phyloP scores from a whole-genome alignment of 192 early-diverging fungal species.

The Allomyces javanicus region DNA sequence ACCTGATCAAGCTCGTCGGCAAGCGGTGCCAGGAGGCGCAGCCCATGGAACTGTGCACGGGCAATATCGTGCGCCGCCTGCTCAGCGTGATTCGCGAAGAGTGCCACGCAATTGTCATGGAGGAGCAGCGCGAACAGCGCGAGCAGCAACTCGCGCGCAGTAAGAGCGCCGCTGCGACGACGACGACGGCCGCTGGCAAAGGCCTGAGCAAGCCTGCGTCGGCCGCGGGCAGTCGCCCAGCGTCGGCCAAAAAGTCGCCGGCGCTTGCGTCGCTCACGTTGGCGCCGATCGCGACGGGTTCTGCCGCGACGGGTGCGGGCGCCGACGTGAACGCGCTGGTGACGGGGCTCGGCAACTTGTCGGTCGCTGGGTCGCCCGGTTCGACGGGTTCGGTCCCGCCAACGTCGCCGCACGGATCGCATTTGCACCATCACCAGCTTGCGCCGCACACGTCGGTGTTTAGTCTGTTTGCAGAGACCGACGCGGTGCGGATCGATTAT shows the following conservation, averaged over 20 bases:
- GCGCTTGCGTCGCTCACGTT: not conserved
- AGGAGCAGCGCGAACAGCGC: slow-evolving; percentile 8
- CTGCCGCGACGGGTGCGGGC: not conserved
- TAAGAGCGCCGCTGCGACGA: slow-evolving; percentile 3
- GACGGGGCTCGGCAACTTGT: not conserved
- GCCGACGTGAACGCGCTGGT: not conserved
- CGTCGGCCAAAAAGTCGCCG: slow-evolving; percentile 7
- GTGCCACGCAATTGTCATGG: slow-evolving; percentile 15
- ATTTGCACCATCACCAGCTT: not conserved
- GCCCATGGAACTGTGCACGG: slow-evolving; percentile 66
- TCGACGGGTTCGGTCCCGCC: slow-evolving; percentile 1
- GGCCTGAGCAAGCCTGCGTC: slow-evolving; percentile 4
- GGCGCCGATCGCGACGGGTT: not conserved
- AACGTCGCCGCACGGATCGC: slow-evolving; percentile 6
- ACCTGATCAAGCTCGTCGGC: slow-evolving; percentile 47
- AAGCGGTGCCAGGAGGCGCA: slow-evolving; percentile 49
- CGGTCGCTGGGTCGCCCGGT: slow-evolving; percentile 5
- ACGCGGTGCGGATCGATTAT: slow-evolving; percentile 9
- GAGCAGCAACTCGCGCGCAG: slow-evolving; percentile 4
- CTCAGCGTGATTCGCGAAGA: slow-evolving; percentile 66
- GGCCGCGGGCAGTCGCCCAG: slow-evolving; percentile 4
- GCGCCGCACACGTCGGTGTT: slow-evolving; percentile 4
- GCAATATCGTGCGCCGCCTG: slow-evolving; percentile 68
- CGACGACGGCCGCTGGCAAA: slow-evolving; percentile 7
- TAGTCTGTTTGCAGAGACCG: slow-evolving; percentile 4